Base-by-base conservation (phyloP, 768 basidiomycete genomes). In the Dioszegia hungarica region DNA sequence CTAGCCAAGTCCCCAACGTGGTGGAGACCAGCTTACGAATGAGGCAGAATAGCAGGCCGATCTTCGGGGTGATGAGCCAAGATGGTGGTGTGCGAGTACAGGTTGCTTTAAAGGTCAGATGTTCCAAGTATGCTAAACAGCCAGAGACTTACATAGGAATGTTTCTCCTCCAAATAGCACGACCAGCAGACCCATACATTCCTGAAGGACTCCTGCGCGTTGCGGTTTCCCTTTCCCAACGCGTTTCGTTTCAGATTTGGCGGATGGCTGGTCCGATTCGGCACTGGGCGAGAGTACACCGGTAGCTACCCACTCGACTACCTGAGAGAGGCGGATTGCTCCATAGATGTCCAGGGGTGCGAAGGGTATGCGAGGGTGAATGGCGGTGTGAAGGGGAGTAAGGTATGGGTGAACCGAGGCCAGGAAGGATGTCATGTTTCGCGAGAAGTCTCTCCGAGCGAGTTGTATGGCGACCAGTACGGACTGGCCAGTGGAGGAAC, bases 1-100 rank as follows among this genome's bases (percentile, higher is more conserved):
- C 19, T 19, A 38, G 22, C 9, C n/a, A n/a, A 28, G 2, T 40
- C 10, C 5, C 5, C 19, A 1, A 3, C 10, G 24, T 31, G 10
- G 3, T 8, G 20, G n/a, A 17, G 20, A 4, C 14, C 31, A 73
- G n/a, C 12, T 82, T 82, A 74, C 89, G 89, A 0, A 80, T 76
- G 14, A 74, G 69, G 10, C 81, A 75, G 74, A 86, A 90, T 25
- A 92, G 78, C 0, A 80, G 73, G 1, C 86, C 84, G 3, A 83
- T 79, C 8, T 82, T 79, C 1, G 86, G 85, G 0, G 86, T 87
- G n/a, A 84, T 59, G 80, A 92, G 82, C 78, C 91, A 92, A 9
- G 89, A 90, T 0, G 88, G 84, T 1, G 87, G 81, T 2, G 63
- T 39, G 0, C 70, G 66, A 4, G 68, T 68, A 33, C 63, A 70